These are phyloP conservation scores for Phialemonium atrogriseum DNA, from an alignment of 2,329 filamentous ascomycete species.

Conservation along the genomic window DNA sequence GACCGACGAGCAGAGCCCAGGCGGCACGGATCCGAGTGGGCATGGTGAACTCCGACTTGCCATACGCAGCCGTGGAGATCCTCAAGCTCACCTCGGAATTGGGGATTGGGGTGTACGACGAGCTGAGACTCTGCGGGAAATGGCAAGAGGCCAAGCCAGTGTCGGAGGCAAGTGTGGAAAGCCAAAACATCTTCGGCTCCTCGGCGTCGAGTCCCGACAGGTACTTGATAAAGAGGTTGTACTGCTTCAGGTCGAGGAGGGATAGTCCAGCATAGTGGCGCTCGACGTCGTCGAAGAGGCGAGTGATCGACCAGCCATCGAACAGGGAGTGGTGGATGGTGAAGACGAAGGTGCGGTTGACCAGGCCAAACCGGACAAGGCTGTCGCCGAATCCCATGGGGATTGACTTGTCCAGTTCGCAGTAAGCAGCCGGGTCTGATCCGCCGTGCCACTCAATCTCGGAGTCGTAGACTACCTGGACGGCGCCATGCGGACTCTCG, in stretches of 20 bases:
- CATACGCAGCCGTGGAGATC: background rate
- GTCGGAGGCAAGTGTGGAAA: slow-evolving; percentile 1
- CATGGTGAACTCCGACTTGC: slow-evolving; percentile 6
- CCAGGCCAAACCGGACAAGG: slow-evolving; percentile 4
- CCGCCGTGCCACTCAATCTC: slow-evolving; percentile 1
- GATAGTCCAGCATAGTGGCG: slow-evolving; percentile 3
- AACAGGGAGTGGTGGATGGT: slow-evolving; percentile 7
- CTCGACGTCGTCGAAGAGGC: slow-evolving; percentile 6
- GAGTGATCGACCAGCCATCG: slow-evolving; percentile 7
- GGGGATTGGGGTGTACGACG: slow-evolving; percentile 3
- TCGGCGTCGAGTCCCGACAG: slow-evolving; percentile 1
- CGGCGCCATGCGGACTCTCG: slow-evolving; percentile 3
- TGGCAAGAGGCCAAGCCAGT: slow-evolving; percentile 4
- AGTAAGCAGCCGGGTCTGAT: too few species aligned
- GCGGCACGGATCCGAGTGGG: slow-evolving; percentile 6
- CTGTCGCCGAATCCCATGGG: slow-evolving; percentile 6
- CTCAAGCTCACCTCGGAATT: slow-evolving; percentile 4
- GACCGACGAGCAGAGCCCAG: slow-evolving; percentile 6
- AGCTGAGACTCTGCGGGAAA: slow-evolving; percentile 4
- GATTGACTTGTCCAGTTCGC: too few species aligned
- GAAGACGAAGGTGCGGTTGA: slow-evolving; percentile 4
- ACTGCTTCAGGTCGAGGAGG: background rate
- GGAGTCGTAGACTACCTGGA: slow-evolving; percentile 4
- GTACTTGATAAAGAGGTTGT: slow-evolving; percentile 5
- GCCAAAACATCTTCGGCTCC: slow-evolving; percentile 3